Base-by-base conservation (phyloP, 345 rosid species). In the Aquilaria malaccensis region DNA sequence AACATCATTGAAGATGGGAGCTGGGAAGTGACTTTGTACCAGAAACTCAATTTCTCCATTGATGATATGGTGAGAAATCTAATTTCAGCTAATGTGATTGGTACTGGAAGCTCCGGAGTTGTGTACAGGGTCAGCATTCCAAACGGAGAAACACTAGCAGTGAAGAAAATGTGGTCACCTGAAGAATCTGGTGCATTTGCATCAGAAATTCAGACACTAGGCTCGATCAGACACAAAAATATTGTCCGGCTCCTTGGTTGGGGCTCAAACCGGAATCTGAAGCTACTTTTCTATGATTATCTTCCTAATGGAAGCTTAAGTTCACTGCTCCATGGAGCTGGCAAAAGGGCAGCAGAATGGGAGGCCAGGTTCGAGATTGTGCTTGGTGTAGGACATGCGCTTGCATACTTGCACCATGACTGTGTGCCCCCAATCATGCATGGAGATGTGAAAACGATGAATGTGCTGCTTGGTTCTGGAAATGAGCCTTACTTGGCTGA, bases 31-130 rank as follows among this genome's bases (percentile, higher is more conserved):
- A 84, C 85, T 10, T 75, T 89, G 31, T 93, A 84, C 70, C 97
- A 93, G 66, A 93, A 93, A 71, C 85, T 89, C 2, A 94, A 87
- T 4, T 84, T 89, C 73, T 84, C 97, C 0, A 72, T 89, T 13
- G 92, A 83, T 55, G 95, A 87, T 65, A 72, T 87, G 45, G 74
- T 90, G 12, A 69, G 62, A 45, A 77, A 84, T 55, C 73, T 93
- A 32, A 85, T 85, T 14, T 85, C 97, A 5, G 73, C 92, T 0
- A 93, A 89, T 67, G 97, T 93, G 53, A 89, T 93, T 33, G 98
- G 98, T 58, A 93, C 96, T 0, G 98, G 98, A 50, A 87, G 98
- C 83, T 93, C 98, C 1, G 98, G 98, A 45, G 97, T 93, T 2
- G 98, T 93, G 0, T 87, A 89, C 74, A 74, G 83, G 72, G 92